These are phyloP conservation scores for Triticum aestivum DNA, from an alignment of 176 grass and related monocot species.

Conservation along the genomic window IWGSC_CS_RefSeq_v2.1 NC_057799.1:259623696-259624195, in stretches of 20 bases:
- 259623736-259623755: not conserved
- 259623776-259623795: not conserved
- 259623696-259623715: not conserved
- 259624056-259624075: not conserved
- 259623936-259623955: conserved; percentile 59
- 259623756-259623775: not conserved
- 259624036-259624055: not conserved
- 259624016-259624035: conserved; percentile 3
- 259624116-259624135: conserved; percentile 55
- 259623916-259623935: conserved; percentile 42
- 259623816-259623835: not conserved
- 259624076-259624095: conserved; percentile 34
- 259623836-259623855: not conserved
- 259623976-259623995: conserved; percentile 46
- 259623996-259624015: conserved; percentile 54
- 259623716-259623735: conserved; percentile 19
- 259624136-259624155: conserved; percentile 59
- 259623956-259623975: conserved; percentile 55
- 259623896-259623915: conserved; percentile 36
- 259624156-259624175: conserved; percentile 65
- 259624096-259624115: conserved; percentile 38
- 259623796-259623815: conserved; percentile 18
- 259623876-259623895: conserved; percentile 31
- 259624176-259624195: conserved; percentile 61
- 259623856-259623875: conserved; percentile 17